Evolutionary conservation across 106 monocot genomes (phyloP), one percentile per base, ranked within the genome.

Genomic region (Posidonia australis): DNA sequence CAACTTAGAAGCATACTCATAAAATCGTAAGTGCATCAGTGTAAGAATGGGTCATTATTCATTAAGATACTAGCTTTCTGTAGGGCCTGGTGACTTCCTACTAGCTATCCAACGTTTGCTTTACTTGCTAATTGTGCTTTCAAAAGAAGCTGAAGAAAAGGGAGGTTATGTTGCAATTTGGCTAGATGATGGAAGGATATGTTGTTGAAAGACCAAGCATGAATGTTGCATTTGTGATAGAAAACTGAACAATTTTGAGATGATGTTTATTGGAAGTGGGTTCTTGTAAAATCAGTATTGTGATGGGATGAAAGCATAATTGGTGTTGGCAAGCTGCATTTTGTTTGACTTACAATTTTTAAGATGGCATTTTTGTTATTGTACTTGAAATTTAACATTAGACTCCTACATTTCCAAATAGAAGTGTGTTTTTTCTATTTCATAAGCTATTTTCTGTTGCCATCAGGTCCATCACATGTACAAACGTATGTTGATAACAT

Each of bases 201-300:
- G 60, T 94, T 23, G 89, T 86, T 3, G 93, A 94, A 72, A 89
- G 89, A 19, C 86, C 89, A 24, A 94, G 82, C 62, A 94, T 94
- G 93, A 94, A 94, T 71, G 89, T 86, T 10, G 93, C 81, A 21
- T 94, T 89, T 71, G 77, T 94, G 54, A 84, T 71, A 14, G 43
- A 42, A 44, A 51, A 76, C 5, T 68, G 53, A 26, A 83, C 81
- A 52, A 68, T 94, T 11, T 3, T 83, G 93, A 94, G 63, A 94
- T 94, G 89, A 89, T 94, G 93, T 81, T 94, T 27, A 82, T 94
- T 46, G 93, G 89, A 5, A 94, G 89, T 64, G 93, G 93, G 73
- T 94, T 63, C 45, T 94, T 49, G 86, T 94, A 32, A 86, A 82
- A 64, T 75, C 86, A 13, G 89, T 94, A 18, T 44, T 94, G 70